phyloP scores from a whole-genome alignment of 139 green algal genomes.

The Tetraselmis chui region DNA sequence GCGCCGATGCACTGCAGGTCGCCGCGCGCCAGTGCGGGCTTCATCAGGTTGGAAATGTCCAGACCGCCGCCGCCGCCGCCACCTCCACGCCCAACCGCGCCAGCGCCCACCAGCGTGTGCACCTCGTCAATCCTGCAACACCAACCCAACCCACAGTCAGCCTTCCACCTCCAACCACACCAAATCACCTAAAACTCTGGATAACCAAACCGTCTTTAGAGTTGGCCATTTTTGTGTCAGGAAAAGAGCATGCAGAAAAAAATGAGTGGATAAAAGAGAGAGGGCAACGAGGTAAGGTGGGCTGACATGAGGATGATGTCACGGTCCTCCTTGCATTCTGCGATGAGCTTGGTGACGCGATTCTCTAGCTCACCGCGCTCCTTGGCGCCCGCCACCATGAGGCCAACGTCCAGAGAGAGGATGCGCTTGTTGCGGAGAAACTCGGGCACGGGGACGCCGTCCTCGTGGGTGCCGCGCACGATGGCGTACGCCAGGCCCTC shows the following conservation, averaged over 20 bases:
- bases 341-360: slow-evolving; percentile 82
- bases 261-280: too few species aligned
- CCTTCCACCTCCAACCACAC: too few species aligned
- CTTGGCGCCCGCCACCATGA: slow-evolving; percentile 88
- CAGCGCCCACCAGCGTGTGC: slow-evolving; percentile 91
- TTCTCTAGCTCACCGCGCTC: slow-evolving; percentile 95
- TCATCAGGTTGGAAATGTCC: slow-evolving; percentile 94
- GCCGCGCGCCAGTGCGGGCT: slow-evolving; percentile 79
- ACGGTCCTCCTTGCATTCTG: slow-evolving; percentile 57
- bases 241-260: too few species aligned
- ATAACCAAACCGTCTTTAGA: too few species aligned
- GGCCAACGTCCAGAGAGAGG: slow-evolving; percentile 84
- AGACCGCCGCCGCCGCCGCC: slow-evolving; percentile 67
- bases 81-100: slow-evolving; percentile 41
- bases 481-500: slow-evolving; percentile 88
- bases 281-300: too few species aligned
- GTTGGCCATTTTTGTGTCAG: too few species aligned
- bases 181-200: too few species aligned
- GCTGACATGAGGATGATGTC: slow-evolving; percentile 90
- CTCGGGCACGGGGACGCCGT: slow-evolving; percentile 61
- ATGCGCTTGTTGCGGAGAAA: slow-evolving; percentile 87
- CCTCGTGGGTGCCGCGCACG: slow-evolving; percentile 28
- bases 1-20: slow-evolving; percentile 78
- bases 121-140: slow-evolving; percentile 72
- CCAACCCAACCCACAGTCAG: too few species aligned